Percentiles rank a stretch among this genome's conserved stretches.
Conservation (phyloP, 257 asterid species). For the Gentiana macrophylla region DNA sequence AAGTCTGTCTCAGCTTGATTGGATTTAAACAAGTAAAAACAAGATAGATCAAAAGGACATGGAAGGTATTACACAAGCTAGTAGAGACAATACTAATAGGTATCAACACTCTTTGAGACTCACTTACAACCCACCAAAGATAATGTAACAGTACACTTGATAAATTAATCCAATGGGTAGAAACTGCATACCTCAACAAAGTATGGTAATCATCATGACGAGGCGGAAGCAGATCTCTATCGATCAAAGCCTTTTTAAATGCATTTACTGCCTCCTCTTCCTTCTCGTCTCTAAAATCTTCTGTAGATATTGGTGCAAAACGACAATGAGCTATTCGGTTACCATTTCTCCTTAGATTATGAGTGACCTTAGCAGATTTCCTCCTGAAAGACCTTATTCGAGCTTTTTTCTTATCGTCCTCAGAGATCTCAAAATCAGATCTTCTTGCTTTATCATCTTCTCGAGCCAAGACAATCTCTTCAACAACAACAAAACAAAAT, state of each 20-base stretch:
- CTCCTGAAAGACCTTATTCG: conserved; percentile 33
- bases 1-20: not conserved
- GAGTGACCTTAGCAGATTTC: conserved; percentile 32
- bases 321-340: conserved; percentile 52
- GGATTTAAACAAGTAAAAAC: not conserved
- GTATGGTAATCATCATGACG: conserved; percentile 85
- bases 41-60: not conserved
- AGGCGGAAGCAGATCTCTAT: conserved; percentile 60
- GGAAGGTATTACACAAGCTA: not conserved
- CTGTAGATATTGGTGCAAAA: conserved; percentile 63
- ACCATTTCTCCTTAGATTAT: conserved; percentile 29
- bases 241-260: conserved; percentile 57
- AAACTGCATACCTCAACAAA: conserved; percentile 52
- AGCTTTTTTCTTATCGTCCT: conserved; percentile 37
- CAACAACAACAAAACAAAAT: not conserved
- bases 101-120: not conserved
- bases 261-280: conserved; percentile 64
- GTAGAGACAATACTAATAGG: not conserved
- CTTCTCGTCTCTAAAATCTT: conserved; percentile 65
- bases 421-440: conserved; percentile 33
- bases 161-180: not conserved
- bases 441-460: conserved; percentile 29
- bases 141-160: not conserved
- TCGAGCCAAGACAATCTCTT: conserved; percentile 24
- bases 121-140: not conserved